These are phyloP conservation scores for Fraxinus velutina DNA, from an alignment of 305 asterid species.

Conservation along the genomic window DNA sequence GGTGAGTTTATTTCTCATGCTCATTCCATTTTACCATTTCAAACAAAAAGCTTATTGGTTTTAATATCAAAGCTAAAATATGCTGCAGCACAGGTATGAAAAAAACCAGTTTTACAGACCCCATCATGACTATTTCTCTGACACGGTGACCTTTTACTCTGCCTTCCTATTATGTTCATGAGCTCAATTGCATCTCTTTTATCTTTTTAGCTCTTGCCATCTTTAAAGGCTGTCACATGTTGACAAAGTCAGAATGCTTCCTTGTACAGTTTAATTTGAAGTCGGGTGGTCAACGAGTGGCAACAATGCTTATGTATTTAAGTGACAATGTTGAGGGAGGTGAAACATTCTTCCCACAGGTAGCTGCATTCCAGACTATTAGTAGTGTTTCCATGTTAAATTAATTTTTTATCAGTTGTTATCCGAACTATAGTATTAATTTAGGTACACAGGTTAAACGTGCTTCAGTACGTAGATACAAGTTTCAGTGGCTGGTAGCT, in stretches of 20 bases:
- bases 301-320: constrained; percentile 88
- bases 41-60: constrained; percentile 23
- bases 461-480: background rate
- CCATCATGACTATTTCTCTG: constrained; percentile 86
- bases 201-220: constrained; percentile 15
- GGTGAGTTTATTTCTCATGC: constrained; percentile 38
- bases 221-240: background rate
- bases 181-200: constrained; percentile 3
- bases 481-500: background rate
- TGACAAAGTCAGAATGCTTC: constrained; percentile 14
- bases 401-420: background rate
- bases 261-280: constrained; percentile 66
- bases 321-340: constrained; percentile 87
- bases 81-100: constrained; percentile 88
- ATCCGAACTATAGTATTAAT: background rate
- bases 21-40: constrained; percentile 14
- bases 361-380: constrained; percentile 28
- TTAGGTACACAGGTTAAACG: background rate
- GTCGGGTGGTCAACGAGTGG: constrained; percentile 89
- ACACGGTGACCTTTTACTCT: constrained; percentile 46
- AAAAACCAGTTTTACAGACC: constrained; percentile 71
- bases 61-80: constrained; percentile 64
- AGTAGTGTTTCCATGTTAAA: background rate
- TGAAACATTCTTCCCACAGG: constrained; percentile 85
- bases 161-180: constrained; percentile 12